Conservation (phyloP, 176 grass and related monocot genomes). For the Cenchrus americanus region DNA sequence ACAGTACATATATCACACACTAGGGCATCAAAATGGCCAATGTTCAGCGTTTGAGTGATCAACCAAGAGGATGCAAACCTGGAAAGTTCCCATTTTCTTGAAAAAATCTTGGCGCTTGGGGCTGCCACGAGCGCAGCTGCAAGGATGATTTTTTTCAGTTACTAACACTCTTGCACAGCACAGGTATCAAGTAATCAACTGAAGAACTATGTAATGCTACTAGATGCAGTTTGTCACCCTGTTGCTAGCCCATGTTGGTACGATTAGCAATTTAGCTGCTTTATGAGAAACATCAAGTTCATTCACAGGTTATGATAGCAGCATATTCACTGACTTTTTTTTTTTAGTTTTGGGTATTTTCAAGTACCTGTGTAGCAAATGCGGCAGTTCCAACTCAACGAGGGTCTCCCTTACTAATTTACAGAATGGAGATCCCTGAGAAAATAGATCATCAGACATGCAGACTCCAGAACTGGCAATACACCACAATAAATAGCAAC, state of each 20-base stretch:
- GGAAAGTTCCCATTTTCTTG: slow-evolving; percentile 77
- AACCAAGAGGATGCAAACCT: slow-evolving; percentile 39
- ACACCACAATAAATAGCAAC: neutral
- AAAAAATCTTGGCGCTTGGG: slow-evolving; percentile 78
- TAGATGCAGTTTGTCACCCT: neutral
- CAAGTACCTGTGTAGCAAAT: slow-evolving; percentile 76
- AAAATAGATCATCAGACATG: slow-evolving; percentile 20
- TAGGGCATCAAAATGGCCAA: neutral
- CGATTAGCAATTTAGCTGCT: neutral
- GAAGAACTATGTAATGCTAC: neutral
- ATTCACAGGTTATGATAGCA: neutral
- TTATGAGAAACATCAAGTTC: neutral
- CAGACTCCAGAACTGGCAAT: slow-evolving; percentile 14
- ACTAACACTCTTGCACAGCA: slow-evolving; percentile 17
- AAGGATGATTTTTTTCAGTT: slow-evolving; percentile 18
- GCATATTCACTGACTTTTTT: neutral
- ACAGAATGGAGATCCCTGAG: slow-evolving; percentile 86
- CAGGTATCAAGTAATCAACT: neutral
- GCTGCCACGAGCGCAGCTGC: slow-evolving; percentile 74
- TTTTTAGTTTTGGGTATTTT: neutral
- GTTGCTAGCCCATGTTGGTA: neutral
- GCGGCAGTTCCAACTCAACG: slow-evolving; percentile 92
- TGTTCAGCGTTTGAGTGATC: neutral
- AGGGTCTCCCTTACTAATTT: slow-evolving; percentile 84
- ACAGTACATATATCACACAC: slow-evolving; percentile 11